Conservation (phyloP, 495 filamentous ascomycete genomes). For the Aspergillus sclerotiicarbonarius region DNA sequence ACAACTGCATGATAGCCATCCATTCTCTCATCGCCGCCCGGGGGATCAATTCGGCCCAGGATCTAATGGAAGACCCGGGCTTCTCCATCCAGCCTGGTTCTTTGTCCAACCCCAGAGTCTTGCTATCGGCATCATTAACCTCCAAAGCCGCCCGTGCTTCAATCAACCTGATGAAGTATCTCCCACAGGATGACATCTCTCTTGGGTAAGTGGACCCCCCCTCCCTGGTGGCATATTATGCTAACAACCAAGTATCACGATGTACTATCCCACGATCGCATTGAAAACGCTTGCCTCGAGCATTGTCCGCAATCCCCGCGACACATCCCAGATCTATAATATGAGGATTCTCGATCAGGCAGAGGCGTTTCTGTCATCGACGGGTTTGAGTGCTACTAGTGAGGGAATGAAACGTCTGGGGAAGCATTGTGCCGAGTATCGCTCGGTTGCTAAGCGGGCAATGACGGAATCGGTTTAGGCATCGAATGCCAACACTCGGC, state of each 20-base stretch:
- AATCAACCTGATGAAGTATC: constrained; percentile 17
- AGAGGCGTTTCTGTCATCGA: constrained; percentile 18
- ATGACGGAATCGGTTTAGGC: constrained; percentile 2
- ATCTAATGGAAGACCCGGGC: constrained; percentile 7
- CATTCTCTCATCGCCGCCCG: constrained; percentile 14
- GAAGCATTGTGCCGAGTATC: constrained; percentile 18
- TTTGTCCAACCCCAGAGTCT: constrained; percentile 11
- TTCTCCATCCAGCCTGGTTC: neutral
- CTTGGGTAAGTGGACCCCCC: constrained; percentile 12
- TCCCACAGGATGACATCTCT: constrained; percentile 14
- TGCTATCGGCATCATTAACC: constrained; percentile 17
- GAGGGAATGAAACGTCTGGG: constrained; percentile 12
- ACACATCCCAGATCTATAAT: constrained; percentile 12
- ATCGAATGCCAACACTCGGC: no score
- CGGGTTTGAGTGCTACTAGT: constrained; percentile 3
- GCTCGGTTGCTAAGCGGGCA: constrained; percentile 13
- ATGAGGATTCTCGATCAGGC: constrained; percentile 18
- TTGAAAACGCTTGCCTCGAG: constrained; percentile 19
- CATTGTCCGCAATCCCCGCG: constrained; percentile 18
- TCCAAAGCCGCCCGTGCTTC: constrained; percentile 20
- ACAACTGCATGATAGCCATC: constrained; percentile 23
- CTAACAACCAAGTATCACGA: constrained; percentile 10
- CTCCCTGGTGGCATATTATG: neutral
- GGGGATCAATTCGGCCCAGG: constrained; percentile 4
- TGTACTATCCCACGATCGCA: constrained; percentile 22